Evolutionary conservation across 495 filamentous ascomycete species (phyloP).

Genomic region (Rusavskia elegans): DNA sequence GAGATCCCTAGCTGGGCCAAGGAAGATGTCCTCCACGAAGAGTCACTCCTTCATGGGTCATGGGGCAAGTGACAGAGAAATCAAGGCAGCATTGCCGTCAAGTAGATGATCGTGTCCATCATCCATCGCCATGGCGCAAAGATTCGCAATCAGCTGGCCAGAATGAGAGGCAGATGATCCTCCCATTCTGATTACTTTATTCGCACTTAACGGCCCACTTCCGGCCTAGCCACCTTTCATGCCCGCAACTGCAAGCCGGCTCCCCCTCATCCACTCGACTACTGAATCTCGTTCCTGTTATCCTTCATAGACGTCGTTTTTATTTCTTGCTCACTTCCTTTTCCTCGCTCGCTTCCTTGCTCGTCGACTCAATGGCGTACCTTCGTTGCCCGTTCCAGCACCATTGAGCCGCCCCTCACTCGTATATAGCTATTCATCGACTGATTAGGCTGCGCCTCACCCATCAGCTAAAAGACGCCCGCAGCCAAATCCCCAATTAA

Average conservation of each 20-base stretch:
- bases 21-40: neutral
- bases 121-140: neutral
- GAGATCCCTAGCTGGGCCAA: neutral
- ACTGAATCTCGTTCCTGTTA: no score
- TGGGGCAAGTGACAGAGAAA: neutral
- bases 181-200: neutral
- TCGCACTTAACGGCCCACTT: neutral
- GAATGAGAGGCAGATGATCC: neutral
- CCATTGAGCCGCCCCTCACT: neutral
- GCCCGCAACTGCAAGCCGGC: neutral
- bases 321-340: no score
- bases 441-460: neutral
- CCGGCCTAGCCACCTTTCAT: neutral
- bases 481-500: neutral
- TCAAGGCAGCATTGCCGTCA: neutral
- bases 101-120: neutral
- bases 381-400: neutral
- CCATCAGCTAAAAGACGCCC: neutral
- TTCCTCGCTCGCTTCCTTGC: neutral
- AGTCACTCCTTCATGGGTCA: no score
- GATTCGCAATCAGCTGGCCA: slow-evolving; percentile 1
- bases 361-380: neutral
- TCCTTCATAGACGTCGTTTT: neutral
- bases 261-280: neutral
- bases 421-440: neutral